Conservation (phyloP, 768 basidiomycete genomes). For the Boletus bicolor region DNA sequence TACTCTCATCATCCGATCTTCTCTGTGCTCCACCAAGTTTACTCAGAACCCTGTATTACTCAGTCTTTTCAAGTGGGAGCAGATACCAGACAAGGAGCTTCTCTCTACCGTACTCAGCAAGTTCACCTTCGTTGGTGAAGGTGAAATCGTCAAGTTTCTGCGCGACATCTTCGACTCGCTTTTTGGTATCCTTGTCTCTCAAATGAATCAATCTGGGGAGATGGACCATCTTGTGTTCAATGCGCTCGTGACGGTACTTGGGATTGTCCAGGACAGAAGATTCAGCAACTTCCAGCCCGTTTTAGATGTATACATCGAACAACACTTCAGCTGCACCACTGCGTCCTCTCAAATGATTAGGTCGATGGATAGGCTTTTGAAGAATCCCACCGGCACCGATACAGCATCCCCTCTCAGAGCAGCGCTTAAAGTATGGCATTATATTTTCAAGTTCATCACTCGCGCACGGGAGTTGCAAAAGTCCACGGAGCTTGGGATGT, state of each 20-base stretch:
- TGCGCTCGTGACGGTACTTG: slow-evolving; percentile 85
- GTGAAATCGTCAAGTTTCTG: slow-evolving; percentile 91
- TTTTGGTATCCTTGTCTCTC: slow-evolving; percentile 82
- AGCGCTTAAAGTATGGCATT: slow-evolving; percentile 95
- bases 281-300: slow-evolving; percentile 96
- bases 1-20: slow-evolving; percentile 77
- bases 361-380: slow-evolving; percentile 81
- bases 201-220: slow-evolving; percentile 68
- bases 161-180: slow-evolving; percentile 90
- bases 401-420: slow-evolving; percentile 78
- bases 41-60: slow-evolving; percentile 88
- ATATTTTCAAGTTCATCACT: slow-evolving; percentile 92
- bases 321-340: slow-evolving; percentile 77
- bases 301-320: slow-evolving; percentile 88
- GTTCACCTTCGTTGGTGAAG: slow-evolving; percentile 91
- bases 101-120: slow-evolving; percentile 72
- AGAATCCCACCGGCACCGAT: slow-evolving; percentile 66
- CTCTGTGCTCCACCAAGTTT: slow-evolving; percentile 87
- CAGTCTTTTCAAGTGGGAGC: slow-evolving; percentile 78
- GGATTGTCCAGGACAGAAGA: slow-evolving; percentile 88
- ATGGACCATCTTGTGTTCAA: slow-evolving; percentile 88
- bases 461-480: slow-evolving; percentile 89
- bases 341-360: slow-evolving; percentile 83
- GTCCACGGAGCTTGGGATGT: slow-evolving; percentile 72
- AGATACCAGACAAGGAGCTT: slow-evolving; percentile 56